Percentiles rank a stretch among this genome's conserved stretches.
These are phyloP conservation scores for Zizania palustris DNA, from an alignment of 202 grass and related monocot species.

Conservation along the genomic window DNA sequence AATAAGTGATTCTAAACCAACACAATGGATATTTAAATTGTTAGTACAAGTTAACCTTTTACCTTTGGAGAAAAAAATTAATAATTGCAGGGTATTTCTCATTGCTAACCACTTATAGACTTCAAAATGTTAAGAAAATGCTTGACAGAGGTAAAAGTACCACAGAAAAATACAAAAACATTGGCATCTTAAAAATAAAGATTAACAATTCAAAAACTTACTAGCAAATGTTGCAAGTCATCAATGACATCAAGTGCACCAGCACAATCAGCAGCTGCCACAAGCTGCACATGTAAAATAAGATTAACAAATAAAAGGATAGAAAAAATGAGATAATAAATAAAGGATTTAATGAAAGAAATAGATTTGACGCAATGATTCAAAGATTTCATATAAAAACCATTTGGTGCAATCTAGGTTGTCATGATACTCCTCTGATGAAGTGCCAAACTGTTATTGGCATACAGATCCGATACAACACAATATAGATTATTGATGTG, in stretches of 20 bases:
- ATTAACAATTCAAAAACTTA: slow-evolving; percentile 44
- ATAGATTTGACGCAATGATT: neutral
- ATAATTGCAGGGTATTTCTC: neutral
- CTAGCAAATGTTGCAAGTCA: slow-evolving; percentile 89
- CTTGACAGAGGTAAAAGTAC: neutral
- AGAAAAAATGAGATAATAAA: slow-evolving; percentile 1
- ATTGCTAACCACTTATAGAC: neutral
- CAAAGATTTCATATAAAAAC: slow-evolving; percentile 13
- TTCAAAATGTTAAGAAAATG: neutral
- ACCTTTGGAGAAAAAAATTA: too few relatives aligned
- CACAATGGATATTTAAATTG: neutral
- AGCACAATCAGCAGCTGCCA: slow-evolving; percentile 92
- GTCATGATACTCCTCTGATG: neutral
- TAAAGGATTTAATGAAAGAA: neutral
- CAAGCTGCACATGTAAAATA: slow-evolving; percentile 68
- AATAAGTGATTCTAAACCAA: neutral
- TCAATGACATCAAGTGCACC: slow-evolving; percentile 94
- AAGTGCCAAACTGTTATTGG: neutral
- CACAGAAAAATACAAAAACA: slow-evolving; percentile 12
- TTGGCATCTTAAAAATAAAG: neutral
- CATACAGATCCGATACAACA: neutral
- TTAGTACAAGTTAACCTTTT: neutral
- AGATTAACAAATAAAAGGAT: slow-evolving; percentile 31
- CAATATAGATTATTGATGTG: neutral
- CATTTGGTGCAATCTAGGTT: neutral